Evolutionary conservation across 805 yeast species (phyloP), one percentile per base, ranked within the genome.

Genomic region (Torulaspora microellipsoides): DNA sequence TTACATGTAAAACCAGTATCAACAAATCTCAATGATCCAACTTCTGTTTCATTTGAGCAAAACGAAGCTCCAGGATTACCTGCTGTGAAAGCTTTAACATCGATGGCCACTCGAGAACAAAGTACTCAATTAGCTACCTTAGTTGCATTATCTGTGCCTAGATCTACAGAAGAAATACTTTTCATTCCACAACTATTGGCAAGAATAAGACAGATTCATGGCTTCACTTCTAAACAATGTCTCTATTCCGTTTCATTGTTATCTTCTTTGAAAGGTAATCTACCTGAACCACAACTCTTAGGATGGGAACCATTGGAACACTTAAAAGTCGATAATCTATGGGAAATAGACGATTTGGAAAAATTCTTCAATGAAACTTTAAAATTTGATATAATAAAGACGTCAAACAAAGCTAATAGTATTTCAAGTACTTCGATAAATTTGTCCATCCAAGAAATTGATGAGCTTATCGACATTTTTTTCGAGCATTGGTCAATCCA

Each of bases 401-500:
- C 32, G 8, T 28, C 28, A 13, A 15, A 33, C 13, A 41, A 20
- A 17, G 30, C 30, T 14, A 27, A 38, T 8, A 15, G 36, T 11
- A 37, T 31, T 25, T 41, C 30, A 11, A 43, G 35, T 12, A 23
- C 36, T 8, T 45, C 42, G 8, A 12, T 43, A 14, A 20, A 36
- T 14, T 38, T 62, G 31, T 35, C 42, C 2, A 45, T 58, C 29
- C 29, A 31, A 9, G 62, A 63, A 31, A 55, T 86, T 44, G 95
- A 89, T 61, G 79, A 80, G 20, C 71, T 85, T 27, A 73, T 85
- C 14, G 73, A 83, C 0, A 59, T 78, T 3, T 89, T 76, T 58
- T 88, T 87, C 64, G 80, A 78, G 48, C 82, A 83, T 45, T 89
- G 96, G 95, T 82, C 85, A 25, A 71, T 76, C 20, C 64, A 78